Evolutionary conservation across 257 asterid species (phyloP), one percentile per base, ranked within the genome.

Genomic region (Osmanthus fragrans): DNA sequence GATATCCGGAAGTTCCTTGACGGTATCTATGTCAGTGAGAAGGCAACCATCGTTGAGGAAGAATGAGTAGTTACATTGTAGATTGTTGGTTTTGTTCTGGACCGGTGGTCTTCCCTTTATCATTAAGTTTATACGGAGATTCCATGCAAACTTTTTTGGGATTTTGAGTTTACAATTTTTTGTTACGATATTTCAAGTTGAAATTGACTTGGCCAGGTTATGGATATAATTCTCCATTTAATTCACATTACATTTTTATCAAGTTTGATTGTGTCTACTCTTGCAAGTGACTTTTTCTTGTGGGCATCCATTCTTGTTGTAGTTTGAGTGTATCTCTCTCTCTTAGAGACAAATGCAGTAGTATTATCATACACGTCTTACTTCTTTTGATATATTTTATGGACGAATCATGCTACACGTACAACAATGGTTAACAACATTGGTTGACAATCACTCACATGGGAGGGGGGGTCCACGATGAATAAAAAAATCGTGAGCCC

Each of bases 161-260:
- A 65, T 56, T 68, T 56, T n/a, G 79, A 67, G 72, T 80, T 79
- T 73, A 25, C 75, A 84, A 32, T 84, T 87, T 84, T 80, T 79
- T 74, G 58, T 6, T 70, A 3, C 42, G 71, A 72, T 74, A 77
- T 56, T 56, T 56, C 27, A 21, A 32, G 11, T 45, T 18, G 63
- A 39, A 18, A 9, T 10, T 78, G 51, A 10, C 39, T 36, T 77
- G 16, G 27, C n/a, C 33, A 34, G 25, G 66, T 56, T 21, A 56
- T 2, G 7, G 21, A 56, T 56, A 56, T 56, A 56, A 19, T 19
- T 56, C 12, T 56, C 30, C 3, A 5, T 56, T 8, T 56, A 21
- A n/a, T n/a, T 56, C 66, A 56, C 21, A 34, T 56, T 19, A 19
- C 29, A 0, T n/a, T 21, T 56, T 56, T 56, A 2, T n/a, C 10